Conservation (phyloP, 2,329 filamentous ascomycete genomes). For the Orbilia blumenaviensis region DNA sequence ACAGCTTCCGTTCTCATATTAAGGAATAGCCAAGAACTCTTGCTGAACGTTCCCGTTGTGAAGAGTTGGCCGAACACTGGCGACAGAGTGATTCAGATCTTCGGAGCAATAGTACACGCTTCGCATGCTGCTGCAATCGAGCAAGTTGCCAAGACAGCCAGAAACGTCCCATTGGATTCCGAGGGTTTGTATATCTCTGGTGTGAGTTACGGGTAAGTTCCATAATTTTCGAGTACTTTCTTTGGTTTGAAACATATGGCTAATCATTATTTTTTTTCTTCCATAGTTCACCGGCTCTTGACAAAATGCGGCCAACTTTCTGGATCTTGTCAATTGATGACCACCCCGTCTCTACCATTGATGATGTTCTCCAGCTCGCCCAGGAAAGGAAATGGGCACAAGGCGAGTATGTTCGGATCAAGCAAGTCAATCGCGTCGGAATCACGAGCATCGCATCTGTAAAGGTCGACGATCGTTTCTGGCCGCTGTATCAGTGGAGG, state of each 20-base stretch:
- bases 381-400: constrained; percentile 57
- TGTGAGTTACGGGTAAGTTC: constrained; percentile 49
- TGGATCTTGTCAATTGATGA: constrained; percentile 58
- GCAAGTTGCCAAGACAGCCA: constrained; percentile 56
- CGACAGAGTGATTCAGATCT: constrained; percentile 57
- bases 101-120: constrained; percentile 57
- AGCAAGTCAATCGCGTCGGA: constrained; percentile 58
- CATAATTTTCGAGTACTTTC: background rate
- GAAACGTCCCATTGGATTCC: constrained; percentile 55
- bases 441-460: constrained; percentile 57
- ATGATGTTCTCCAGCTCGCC: constrained; percentile 56
- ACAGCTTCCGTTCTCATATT: constrained; percentile 57
- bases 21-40: constrained; percentile 56
- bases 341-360: constrained; percentile 54
- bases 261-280: background rate
- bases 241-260: background rate
- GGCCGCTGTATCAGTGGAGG: constrained; percentile 54
- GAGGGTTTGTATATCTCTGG: constrained; percentile 55
- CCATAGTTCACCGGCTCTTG: constrained; percentile 57
- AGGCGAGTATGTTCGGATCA: constrained; percentile 58
- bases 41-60: constrained; percentile 56
- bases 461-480: constrained; percentile 58
- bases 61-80: constrained; percentile 56
- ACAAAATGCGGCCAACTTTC: constrained; percentile 58
- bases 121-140: constrained; percentile 58